Base-by-base conservation (phyloP, 2,329 filamentous ascomycete genomes). In the Monilinia fructicola region DNA sequence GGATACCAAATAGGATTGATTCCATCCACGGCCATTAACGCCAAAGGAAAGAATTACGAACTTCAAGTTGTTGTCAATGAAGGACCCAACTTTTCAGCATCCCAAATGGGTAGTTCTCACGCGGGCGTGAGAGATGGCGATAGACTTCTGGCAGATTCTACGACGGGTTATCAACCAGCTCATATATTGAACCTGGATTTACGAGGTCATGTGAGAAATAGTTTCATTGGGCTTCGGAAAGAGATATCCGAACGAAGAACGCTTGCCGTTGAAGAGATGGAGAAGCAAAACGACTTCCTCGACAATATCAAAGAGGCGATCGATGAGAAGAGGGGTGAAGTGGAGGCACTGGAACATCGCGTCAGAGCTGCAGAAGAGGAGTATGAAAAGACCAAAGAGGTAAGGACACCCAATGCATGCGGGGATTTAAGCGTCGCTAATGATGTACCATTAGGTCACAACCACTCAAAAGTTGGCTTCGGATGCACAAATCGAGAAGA, bases 241-340 rank as follows among this genome's bases (percentile, higher is more conserved):
- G 92, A 97, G 70, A 91, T 99, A 71, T 92, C 92, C n/a, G 93
- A 97, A 77, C 86, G 95, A 65, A 86, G 94, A 62, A 92, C 90
- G 69, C 81, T 85, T 6, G 90, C 90, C 0, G 88, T 96, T 74
- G 94, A 98, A 76, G 88, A 89, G 63, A 95, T 97, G 83, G 91
- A 97, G 85, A 94, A 95, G 75, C 93, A 96, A 72, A 91, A 96
- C 74, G 95, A 98, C 77, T 84, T 96, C 70, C 86, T 99, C 12
- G 93, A 98, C 77, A 92, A 91, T 72, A 94, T 97, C 77, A 95
- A 95, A 78, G 96, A 99, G 79, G 93, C 93, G 21, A 95, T 99
- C 78, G 93, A 97, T 76, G 94, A 99, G 79, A 97, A 97, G 81
- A 86, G 90, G 69, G 90, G 89, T 71, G 95, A 99, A 77, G 92